A percentile compares a stretch with the other conserved stretches of the same genome.
phyloP scores from a whole-genome alignment of 345 rosid genomes.

The Populus pruinosa region DNA sequence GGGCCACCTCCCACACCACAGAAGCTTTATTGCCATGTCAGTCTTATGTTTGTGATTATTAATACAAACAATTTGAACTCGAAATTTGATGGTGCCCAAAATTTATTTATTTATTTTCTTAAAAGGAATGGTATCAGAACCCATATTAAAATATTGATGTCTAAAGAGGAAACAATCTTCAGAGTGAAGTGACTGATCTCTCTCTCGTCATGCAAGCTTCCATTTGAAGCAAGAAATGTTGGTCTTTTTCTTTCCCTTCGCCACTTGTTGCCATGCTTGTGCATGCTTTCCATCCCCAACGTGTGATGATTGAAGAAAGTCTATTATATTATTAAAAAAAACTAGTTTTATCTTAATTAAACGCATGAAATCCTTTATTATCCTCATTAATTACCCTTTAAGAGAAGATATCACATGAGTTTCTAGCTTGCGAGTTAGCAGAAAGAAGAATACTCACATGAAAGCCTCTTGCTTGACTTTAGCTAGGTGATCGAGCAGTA shows the following conservation, averaged over 20 bases:
- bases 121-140: not conserved
- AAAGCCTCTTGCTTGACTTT: not conserved
- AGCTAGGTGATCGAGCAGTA: not conserved
- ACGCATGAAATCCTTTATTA: not conserved
- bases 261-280: not conserved
- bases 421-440: too few relatives aligned
- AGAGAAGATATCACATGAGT: too few relatives aligned
- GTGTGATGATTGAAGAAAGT: not conserved
- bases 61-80: conserved; percentile 28
- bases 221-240: conserved; percentile 56
- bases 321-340: not conserved
- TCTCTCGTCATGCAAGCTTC: conserved; percentile 18
- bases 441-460: too few relatives aligned
- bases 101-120: not conserved
- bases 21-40: conserved; percentile 31
- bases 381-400: too few relatives aligned
- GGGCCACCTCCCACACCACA: conserved; percentile 31
- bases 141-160: not conserved
- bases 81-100: conserved; percentile 25
- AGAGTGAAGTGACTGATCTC: conserved; percentile 11
- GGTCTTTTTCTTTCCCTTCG: conserved; percentile 11
- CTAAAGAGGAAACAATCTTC: not conserved
- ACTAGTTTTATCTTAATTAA: too few relatives aligned
- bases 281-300: not conserved
- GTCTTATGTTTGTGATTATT: conserved; percentile 2